These are phyloP conservation scores for Capsella bursapastoris DNA, from an alignment of 345 rosid genomes.

Conservation along the genomic window DNA sequence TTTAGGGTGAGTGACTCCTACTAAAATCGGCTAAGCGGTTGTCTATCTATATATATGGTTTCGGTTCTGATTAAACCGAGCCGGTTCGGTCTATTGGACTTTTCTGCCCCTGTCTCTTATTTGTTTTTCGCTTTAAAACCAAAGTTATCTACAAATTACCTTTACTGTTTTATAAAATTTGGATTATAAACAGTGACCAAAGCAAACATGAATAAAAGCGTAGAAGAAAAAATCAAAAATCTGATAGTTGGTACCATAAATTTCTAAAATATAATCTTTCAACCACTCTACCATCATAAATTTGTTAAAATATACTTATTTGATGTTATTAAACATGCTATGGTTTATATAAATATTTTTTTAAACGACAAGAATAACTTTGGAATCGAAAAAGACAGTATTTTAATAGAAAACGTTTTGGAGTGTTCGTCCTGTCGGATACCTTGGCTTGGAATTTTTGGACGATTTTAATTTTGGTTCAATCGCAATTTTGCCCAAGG, in stretches of 20 bases:
- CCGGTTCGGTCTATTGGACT: conserved; percentile 18
- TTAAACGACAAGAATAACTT: not conserved
- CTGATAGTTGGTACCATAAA: too few relatives aligned
- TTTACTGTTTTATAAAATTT: not conserved
- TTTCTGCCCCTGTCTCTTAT: not conserved
- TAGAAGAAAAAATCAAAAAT: too few relatives aligned
- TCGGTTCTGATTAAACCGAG: not conserved
- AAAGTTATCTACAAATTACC: not conserved
- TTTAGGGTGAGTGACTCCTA: conserved; percentile 30
- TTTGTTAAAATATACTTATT: not conserved
- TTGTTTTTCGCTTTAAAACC: not conserved
- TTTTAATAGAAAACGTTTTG: conserved; percentile 25
- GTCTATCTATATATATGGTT: not conserved
- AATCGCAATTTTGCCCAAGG: conserved; percentile 4
- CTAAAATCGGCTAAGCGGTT: conserved; percentile 10
- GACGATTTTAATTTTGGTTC: not conserved
- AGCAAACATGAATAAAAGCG: too few relatives aligned
- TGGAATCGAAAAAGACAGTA: conserved; percentile 17
- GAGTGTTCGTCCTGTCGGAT: conserved; percentile 27
- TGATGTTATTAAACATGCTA: not conserved
- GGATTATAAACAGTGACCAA: too few relatives aligned
- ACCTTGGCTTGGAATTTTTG: not conserved
- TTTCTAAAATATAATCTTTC: too few relatives aligned
- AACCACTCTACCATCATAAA: not conserved
- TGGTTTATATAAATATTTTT: not conserved